Evolutionary conservation across 2,329 filamentous ascomycete species (phyloP), one percentile per base, ranked within the genome.

Genomic region (Xylariaceae sp.): DNA sequence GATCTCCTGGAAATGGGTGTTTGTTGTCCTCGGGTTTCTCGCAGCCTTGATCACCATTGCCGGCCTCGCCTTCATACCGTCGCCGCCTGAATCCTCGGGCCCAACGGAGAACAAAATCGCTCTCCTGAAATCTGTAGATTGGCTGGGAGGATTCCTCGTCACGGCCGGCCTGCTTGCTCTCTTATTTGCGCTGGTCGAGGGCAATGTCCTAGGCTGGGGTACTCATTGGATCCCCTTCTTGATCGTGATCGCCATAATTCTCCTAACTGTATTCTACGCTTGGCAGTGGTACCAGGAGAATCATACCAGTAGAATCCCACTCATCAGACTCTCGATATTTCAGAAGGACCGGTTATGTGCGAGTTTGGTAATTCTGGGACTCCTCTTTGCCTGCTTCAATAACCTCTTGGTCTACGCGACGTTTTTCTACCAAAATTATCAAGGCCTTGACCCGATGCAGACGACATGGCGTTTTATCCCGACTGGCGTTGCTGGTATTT

Each of bases 381-480:
- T 88, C 1, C 88, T 87, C 71, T 88, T 85, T 63, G 78, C 80
- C 19, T 74, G 77, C 1, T 89, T 88, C 71, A 87, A 86, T 70
- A 84, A 85, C 67, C 87, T 79, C 61, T 71, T 87, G 40, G 74
- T 88, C 57, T 87, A 80, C 62, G 79, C 83, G 1, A 89, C 86
- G 3, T 88, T 85, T 68, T 87, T 81, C 69, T 88, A 81, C 69
- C 86, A 89, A 68, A 78, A 85, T 59, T 88, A 80, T 65, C 83
- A 85, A 62, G 80, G 77, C 0, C 74, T 83, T 1, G 76, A 75
- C 0, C 74, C 84, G 0, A 72, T 88, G n/a, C 79, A 87, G 59
- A 88, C 85, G 0, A 87, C 84, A 9, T 67, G 88, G 6, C 81
- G 84, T 2, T 89, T 88, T 66, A 74, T 89, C 6, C 85, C 86